Evolutionary conservation across 2,329 filamentous ascomycete genomes (phyloP).

Genomic region (Penicillium hordei): DNA sequence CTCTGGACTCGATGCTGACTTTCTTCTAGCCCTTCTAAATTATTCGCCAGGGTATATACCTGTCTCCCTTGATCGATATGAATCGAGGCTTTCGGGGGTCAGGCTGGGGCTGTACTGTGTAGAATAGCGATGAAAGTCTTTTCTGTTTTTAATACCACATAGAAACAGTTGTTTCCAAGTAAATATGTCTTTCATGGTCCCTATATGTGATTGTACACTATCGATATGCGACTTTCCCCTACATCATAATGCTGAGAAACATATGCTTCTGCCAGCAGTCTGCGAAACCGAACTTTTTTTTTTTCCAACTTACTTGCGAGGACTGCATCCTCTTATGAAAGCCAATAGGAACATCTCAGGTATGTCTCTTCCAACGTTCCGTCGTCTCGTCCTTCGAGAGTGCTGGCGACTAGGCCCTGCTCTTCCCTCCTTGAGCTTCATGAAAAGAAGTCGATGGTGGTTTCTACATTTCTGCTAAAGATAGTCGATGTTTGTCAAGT

Average conservation of each 20-base stretch:
- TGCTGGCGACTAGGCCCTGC: neutral
- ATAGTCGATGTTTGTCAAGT: neutral
- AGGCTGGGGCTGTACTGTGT: slow-evolving; percentile 31
- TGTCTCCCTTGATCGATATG: slow-evolving; percentile 9
- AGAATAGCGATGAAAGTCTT: slow-evolving; percentile 38
- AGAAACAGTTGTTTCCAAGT: slow-evolving; percentile 28
- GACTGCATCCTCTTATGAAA: neutral
- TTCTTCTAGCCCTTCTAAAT: slow-evolving; percentile 39
- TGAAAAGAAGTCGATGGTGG: neutral
- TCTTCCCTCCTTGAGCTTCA: neutral
- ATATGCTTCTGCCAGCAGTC: neutral
- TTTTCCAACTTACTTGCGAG: neutral
- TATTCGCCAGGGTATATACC: slow-evolving; percentile 16
- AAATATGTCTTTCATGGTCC: neutral
- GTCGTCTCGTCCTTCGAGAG: neutral
- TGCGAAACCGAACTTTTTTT: neutral
- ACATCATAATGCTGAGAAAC: neutral
- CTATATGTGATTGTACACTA: neutral
- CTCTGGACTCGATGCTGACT: slow-evolving; percentile 20
- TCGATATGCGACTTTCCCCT: neutral
- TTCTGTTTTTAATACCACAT: slow-evolving; percentile 38
- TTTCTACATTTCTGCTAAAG: neutral
- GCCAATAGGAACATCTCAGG: neutral
- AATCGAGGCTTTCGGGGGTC: slow-evolving; percentile 13
- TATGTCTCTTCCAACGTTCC: neutral